phyloP scores from a whole-genome alignment of 2,329 filamentous ascomycete species.

The Pestalotiopsis sp. region DNA sequence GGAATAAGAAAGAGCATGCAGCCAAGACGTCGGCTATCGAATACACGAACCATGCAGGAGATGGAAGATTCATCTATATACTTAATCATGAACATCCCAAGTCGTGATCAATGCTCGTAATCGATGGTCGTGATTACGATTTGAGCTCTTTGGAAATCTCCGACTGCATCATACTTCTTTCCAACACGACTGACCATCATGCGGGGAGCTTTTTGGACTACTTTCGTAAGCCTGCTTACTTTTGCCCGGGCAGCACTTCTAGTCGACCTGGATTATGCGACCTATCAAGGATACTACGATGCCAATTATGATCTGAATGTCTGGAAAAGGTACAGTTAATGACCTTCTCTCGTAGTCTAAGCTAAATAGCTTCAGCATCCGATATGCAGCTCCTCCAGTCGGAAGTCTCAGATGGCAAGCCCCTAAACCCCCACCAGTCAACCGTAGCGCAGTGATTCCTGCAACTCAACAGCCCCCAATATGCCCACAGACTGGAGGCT shows the following conservation, averaged over 20 bases:
- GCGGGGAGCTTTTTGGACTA: not conserved
- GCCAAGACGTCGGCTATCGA: not conserved
- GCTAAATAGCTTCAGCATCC: slow-evolving; percentile 35
- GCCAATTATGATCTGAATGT: slow-evolving; percentile 41
- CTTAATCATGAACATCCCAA: not conserved
- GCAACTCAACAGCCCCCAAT: slow-evolving; percentile 32
- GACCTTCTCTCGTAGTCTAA: too few species aligned
- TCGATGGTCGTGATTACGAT: too few species aligned
- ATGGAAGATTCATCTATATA: not conserved
- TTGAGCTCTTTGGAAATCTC: too few species aligned
- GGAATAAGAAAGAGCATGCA: not conserved
- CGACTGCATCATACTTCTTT: not conserved
- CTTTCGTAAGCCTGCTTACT: not conserved
- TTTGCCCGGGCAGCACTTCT: not conserved
- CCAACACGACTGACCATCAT: not conserved
- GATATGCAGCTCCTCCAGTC: slow-evolving; percentile 46
- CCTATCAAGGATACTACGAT: slow-evolving; percentile 47
- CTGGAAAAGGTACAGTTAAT: slow-evolving; percentile 43
- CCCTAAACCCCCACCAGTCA: slow-evolving; percentile 34
- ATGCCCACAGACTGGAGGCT: slow-evolving; percentile 35
- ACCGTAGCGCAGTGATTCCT: slow-evolving; percentile 32
- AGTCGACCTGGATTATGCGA: slow-evolving; percentile 49
- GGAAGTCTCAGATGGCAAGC: slow-evolving; percentile 46
- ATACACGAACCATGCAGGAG: not conserved
- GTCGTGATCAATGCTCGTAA: too few species aligned